These are phyloP conservation scores for Exserohilum rostratum DNA, from an alignment of 2,329 filamentous ascomycete species.

Conservation along the genomic window DNA sequence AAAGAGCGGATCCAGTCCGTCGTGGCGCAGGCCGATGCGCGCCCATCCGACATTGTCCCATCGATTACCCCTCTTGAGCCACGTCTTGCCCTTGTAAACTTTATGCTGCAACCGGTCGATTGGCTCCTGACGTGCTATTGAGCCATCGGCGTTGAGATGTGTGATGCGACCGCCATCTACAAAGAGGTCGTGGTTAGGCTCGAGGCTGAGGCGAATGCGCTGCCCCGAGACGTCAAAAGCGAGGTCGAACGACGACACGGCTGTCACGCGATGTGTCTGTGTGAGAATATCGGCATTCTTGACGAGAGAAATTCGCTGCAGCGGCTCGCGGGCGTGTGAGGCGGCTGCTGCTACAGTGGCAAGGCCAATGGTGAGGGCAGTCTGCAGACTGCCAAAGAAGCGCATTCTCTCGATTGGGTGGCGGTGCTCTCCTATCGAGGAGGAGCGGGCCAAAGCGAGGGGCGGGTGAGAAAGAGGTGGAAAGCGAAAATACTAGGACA, in stretches of 20 bases:
- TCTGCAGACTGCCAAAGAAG: conserved; percentile 30
- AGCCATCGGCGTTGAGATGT: conserved; percentile 74
- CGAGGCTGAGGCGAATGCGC: conserved; percentile 77
- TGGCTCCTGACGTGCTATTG: conserved; percentile 67
- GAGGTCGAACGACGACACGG: conserved; percentile 82
- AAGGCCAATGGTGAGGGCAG: conserved; percentile 29
- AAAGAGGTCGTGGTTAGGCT: conserved; percentile 91
- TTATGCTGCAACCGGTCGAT: conserved; percentile 77
- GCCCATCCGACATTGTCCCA: conserved; percentile 90
- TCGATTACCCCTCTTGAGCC: conserved; percentile 74
- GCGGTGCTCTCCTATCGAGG: conserved; percentile 33
- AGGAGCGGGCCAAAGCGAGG: conserved; percentile 15
- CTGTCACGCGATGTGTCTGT: conserved; percentile 77
- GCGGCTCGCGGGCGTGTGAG: conserved; percentile 67
- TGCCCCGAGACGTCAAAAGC: conserved; percentile 73
- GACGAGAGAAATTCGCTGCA: conserved; percentile 74
- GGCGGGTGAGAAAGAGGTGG: background rate
- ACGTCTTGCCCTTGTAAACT: conserved; percentile 82
- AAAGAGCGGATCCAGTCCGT: conserved; percentile 81
- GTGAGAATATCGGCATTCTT: conserved; percentile 79
- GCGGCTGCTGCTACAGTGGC: conserved; percentile 34
- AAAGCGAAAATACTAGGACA: conserved; percentile 9
- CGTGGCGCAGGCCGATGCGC: conserved; percentile 75
- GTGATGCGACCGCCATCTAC: conserved; percentile 75
- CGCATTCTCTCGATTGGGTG: conserved; percentile 32